Evolutionary conservation across 495 filamentous ascomycete species (phyloP).

Genomic region (Parathielavia appendiculata): DNA sequence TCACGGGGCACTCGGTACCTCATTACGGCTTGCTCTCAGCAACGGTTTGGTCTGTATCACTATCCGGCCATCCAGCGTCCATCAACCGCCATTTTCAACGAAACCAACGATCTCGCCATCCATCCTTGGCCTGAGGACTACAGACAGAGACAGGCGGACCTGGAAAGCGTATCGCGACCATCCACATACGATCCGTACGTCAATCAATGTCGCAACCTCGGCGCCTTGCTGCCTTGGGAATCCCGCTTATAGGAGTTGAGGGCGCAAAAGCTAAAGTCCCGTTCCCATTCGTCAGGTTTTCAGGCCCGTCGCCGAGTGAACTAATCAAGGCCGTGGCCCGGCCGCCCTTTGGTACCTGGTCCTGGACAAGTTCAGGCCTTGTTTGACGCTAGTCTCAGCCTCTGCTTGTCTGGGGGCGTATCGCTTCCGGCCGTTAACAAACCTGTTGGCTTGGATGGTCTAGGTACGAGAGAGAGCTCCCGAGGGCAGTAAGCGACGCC

Average conservation of each 20-base stretch:
- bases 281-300: conserved; percentile 8
- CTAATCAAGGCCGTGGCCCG: not conserved
- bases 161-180: no score
- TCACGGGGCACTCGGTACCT: conserved; percentile 6
- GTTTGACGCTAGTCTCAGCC: conserved; percentile 18
- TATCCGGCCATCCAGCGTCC: not conserved
- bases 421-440: conserved; percentile 12
- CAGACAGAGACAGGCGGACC: no score
- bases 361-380: not conserved
- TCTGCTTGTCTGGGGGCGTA: not conserved
- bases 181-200: not conserved
- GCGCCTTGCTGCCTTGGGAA: no score
- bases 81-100: not conserved
- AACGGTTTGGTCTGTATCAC: not conserved
- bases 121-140: not conserved
- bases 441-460: not conserved
- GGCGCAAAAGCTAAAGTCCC: not conserved
- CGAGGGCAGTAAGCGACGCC: not conserved
- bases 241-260: not conserved
- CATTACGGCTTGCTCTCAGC: no score
- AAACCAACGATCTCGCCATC: not conserved
- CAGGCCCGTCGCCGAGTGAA: not conserved
- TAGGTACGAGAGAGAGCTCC: not conserved
- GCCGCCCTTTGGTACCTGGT: conserved; percentile 5
- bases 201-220: not conserved